Evolutionary conservation across 2,329 filamentous ascomycete species (phyloP), one percentile per base, ranked within the genome.

Genomic region (Chaetothyriales sp.): DNA sequence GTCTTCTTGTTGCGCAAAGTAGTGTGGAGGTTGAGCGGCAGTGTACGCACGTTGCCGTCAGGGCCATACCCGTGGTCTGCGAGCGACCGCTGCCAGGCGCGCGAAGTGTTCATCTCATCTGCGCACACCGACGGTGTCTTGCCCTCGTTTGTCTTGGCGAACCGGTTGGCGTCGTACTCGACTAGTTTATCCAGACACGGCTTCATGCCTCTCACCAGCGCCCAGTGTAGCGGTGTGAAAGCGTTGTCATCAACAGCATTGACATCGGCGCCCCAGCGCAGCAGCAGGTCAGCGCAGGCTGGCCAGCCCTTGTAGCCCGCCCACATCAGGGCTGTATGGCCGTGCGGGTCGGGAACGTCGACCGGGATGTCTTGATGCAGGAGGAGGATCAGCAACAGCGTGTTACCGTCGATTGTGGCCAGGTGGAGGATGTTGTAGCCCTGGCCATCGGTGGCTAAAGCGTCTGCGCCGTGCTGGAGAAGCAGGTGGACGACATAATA

Each of bases 371-470:
- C 88, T 64, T 95, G 89, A 69, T 98, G 92, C 20, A 98, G 77
- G 6, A 98, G 78, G 1, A 98, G 77, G 47, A 89, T 81, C 25
- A 98, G 77, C 52, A 96, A 78, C 58, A 93, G 84, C 18, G 93
- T 84, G 65, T 95, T 96, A 59, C 92, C 92, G 66, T 96, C 93
- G 64, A 98, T 93, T 0, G 90, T 96, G 45, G 90, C 92, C 54
- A 95, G 87, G 66, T 98, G 92, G 20, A 98, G 78, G 49, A 95
- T 92, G 65, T 98, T 98, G 74, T 96, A 98, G 62, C 92, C 92
- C 72, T 96, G 89, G 47, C 87, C 81, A 65, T 98, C 92, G 63
- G 84, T 88, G 57, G 95, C 78, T 49, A 95, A 80, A 52, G 90
- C 89, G 65, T 98, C 90, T 61, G 89, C 92, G 62, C 92, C 92